These are phyloP conservation scores for Sphagnum fallax DNA, from an alignment of 228 moss, liverwort and hornwort species.

Conservation along the genomic window DNA sequence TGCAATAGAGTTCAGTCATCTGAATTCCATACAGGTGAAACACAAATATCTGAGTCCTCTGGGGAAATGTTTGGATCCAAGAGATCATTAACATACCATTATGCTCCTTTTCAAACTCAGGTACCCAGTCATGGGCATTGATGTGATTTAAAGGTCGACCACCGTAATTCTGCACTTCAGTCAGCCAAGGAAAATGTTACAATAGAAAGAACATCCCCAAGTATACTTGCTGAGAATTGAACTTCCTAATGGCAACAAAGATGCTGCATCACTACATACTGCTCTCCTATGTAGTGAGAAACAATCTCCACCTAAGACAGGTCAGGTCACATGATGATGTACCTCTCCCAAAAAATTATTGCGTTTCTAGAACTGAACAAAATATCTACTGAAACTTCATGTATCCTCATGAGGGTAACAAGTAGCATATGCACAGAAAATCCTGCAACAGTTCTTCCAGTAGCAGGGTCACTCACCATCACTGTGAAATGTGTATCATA, in stretches of 20 bases:
- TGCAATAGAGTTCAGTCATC: neutral
- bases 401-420: too few species aligned
- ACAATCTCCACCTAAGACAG: too few species aligned
- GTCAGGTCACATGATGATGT: too few species aligned
- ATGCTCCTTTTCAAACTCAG: slow-evolving; percentile 90
- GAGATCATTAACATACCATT: slow-evolving; percentile 34
- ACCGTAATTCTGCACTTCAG: slow-evolving; percentile 74
- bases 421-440: too few species aligned
- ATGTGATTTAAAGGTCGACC: slow-evolving; percentile 72
- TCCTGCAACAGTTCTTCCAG: too few species aligned
- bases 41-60: too few species aligned
- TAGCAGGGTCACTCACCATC: slow-evolving; percentile 45
- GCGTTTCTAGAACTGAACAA: too few species aligned
- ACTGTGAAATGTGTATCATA: slow-evolving; percentile 99
- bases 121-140: slow-evolving; percentile 82
- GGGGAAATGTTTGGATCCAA: too few species aligned
- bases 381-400: too few species aligned
- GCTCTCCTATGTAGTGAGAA: too few species aligned
- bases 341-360: too few species aligned
- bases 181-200: slow-evolving; percentile 5
- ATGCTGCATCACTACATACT: too few species aligned
- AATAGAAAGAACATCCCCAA: neutral
- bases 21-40: neutral
- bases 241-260: neutral
- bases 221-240: neutral